Evolutionary conservation across 805 yeast genomes (phyloP).

Genomic region (Saccharomyces eubayanus): DNA sequence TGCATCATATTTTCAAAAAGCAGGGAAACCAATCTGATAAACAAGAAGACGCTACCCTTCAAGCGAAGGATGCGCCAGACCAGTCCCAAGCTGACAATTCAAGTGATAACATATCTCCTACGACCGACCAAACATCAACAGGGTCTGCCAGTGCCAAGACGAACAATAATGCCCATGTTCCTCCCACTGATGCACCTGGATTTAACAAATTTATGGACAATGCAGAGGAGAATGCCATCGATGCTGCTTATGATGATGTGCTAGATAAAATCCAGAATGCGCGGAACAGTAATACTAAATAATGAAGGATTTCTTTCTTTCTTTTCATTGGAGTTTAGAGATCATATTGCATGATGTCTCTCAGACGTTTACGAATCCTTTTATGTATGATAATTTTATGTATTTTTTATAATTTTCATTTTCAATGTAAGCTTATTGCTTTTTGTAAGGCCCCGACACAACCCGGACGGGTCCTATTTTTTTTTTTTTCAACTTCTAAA

Average conservation of each 20-base stretch:
- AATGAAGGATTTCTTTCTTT: background rate
- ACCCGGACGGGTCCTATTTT: background rate
- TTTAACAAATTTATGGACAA: constrained; percentile 6
- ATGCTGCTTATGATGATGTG: constrained; percentile 36
- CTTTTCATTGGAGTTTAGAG: background rate
- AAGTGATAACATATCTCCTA: background rate
- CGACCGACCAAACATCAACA: background rate
- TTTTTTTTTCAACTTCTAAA: background rate
- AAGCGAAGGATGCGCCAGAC: background rate
- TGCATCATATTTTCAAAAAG: constrained; percentile 32
- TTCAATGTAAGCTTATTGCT: background rate
- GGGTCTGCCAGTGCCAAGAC: background rate
- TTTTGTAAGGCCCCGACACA: background rate
- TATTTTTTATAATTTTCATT: background rate
- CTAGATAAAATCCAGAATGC: constrained; percentile 33
- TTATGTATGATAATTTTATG: background rate
- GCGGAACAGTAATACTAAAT: constrained; percentile 12
- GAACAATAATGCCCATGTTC: constrained; percentile 1
- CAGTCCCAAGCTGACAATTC: background rate
- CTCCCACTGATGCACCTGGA: constrained; percentile 1
- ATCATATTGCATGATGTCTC: background rate
- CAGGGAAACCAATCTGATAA: constrained; percentile 1
- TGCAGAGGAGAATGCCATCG: constrained; percentile 26
- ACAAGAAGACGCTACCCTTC: background rate
- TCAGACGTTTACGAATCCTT: background rate